Conservation (phyloP, 176 grass and related monocot species). For the Triticum timopheevii region DNA sequence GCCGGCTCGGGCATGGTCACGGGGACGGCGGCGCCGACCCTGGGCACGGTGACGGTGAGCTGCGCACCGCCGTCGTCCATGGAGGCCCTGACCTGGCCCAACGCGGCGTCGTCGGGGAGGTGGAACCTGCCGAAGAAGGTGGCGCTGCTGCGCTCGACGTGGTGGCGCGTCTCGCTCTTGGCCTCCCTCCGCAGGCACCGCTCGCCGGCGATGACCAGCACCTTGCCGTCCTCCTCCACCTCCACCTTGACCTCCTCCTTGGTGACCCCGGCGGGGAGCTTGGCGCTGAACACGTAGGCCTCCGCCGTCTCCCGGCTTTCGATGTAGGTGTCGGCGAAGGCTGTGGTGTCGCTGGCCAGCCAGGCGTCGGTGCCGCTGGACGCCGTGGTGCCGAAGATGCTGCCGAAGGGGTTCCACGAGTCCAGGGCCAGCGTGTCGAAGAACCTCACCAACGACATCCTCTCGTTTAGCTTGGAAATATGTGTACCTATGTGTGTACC, state of each 20-base stretch:
- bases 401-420: slow-evolving; percentile 60
- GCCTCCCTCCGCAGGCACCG: slow-evolving; percentile 37
- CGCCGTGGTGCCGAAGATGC: slow-evolving; percentile 48
- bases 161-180: slow-evolving; percentile 32
- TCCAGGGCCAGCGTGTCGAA: slow-evolving; percentile 56
- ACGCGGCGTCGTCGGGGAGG: slow-evolving; percentile 52
- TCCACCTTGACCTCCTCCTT: slow-evolving; percentile 60
- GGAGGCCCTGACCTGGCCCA: slow-evolving; percentile 56
- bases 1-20: neutral
- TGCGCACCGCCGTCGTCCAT: slow-evolving; percentile 54
- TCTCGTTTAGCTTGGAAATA: neutral
- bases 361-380: slow-evolving; percentile 20
- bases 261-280: slow-evolving; percentile 38
- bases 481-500: no score
- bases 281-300: slow-evolving; percentile 63
- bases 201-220: slow-evolving; percentile 59
- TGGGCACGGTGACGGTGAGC: slow-evolving; percentile 70
- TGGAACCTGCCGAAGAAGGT: slow-evolving; percentile 62
- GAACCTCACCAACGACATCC: slow-evolving; percentile 55
- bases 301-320: slow-evolving; percentile 47
- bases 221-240: slow-evolving; percentile 61
- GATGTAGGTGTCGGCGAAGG: slow-evolving; percentile 50
- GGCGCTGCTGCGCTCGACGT: slow-evolving; percentile 57
- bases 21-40: neutral
- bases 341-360: slow-evolving; percentile 53